These are phyloP conservation scores for Ajuga reptans DNA, from an alignment of 305 asterid species.

Conservation along the genomic window DNA sequence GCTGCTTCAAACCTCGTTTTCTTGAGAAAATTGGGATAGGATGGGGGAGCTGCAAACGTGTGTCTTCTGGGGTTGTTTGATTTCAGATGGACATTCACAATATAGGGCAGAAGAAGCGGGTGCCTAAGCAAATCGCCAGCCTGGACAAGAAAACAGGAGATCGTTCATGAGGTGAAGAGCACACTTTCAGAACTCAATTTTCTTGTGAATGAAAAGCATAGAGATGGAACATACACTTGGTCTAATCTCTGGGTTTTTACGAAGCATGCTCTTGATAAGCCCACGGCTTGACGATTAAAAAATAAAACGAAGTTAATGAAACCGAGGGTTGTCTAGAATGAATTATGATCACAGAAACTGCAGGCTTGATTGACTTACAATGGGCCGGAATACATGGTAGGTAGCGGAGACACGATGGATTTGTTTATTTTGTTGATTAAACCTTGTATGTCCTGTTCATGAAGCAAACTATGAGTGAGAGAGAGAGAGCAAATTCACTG, in stretches of 20 bases:
- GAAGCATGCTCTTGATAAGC: slow-evolving; percentile 86
- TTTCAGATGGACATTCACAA: slow-evolving; percentile 56
- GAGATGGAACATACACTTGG: slow-evolving; percentile 65
- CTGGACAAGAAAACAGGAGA: slow-evolving; percentile 30
- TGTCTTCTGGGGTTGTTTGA: slow-evolving; percentile 53
- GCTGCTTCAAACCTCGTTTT: slow-evolving; percentile 47
- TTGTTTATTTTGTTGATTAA: slow-evolving; percentile 89
- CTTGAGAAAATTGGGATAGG: slow-evolving; percentile 35
- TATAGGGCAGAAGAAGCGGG: slow-evolving; percentile 70
- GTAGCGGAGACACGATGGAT: slow-evolving; percentile 88
- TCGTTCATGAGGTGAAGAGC: background rate
- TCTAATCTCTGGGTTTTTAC: slow-evolving; percentile 81
- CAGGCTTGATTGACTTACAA: slow-evolving; percentile 48
- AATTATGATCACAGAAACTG: background rate
- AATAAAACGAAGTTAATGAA: background rate
- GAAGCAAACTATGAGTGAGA: slow-evolving; percentile 8
- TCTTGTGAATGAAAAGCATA: background rate
- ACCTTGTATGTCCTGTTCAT: slow-evolving; percentile 92
- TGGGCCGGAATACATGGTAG: slow-evolving; percentile 78
- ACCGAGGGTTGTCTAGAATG: background rate
- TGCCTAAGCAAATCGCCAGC: slow-evolving; percentile 86
- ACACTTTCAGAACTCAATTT: background rate
- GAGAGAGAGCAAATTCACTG: background rate
- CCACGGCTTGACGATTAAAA: slow-evolving; percentile 50
- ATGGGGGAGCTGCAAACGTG: slow-evolving; percentile 34